These are phyloP conservation scores for Nakataea oryzae DNA, from an alignment of 2,329 filamentous ascomycete genomes.

Conservation along the genomic window DNA sequence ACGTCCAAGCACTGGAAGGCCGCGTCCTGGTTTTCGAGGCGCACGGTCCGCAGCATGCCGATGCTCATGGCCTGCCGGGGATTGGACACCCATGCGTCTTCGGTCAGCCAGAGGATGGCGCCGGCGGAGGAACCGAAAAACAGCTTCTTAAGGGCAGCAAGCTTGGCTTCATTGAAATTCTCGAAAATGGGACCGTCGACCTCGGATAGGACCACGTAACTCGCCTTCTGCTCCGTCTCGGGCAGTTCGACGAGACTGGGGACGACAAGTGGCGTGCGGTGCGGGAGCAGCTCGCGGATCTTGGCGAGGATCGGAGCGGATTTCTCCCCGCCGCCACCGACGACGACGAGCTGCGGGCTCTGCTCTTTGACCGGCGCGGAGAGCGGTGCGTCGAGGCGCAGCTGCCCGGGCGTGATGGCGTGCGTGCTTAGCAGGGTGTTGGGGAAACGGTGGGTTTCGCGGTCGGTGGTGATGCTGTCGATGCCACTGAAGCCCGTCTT, in stretches of 20 bases:
- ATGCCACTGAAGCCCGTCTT: slow-evolving; percentile 15
- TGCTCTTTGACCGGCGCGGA: slow-evolving; percentile 17
- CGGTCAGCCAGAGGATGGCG: slow-evolving; percentile 15
- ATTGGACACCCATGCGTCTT: slow-evolving; percentile 5
- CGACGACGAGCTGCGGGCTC: slow-evolving; percentile 8
- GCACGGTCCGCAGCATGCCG: slow-evolving; percentile 11
- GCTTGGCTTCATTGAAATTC: slow-evolving; percentile 8
- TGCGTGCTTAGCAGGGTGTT: too few species aligned
- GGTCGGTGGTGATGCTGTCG: slow-evolving; percentile 6
- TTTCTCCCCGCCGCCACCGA: slow-evolving; percentile 9
- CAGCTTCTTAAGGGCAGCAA: slow-evolving; percentile 10
- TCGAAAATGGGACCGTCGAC: slow-evolving; percentile 16
- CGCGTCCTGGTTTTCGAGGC: slow-evolving; percentile 12
- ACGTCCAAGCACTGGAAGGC: slow-evolving; percentile 13
- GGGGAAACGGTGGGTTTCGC: slow-evolving; percentile 9
- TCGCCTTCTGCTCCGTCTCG: too few species aligned
- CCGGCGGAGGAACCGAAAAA: slow-evolving; percentile 8
- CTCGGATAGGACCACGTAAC: slow-evolving; percentile 10
- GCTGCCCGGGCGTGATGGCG: too few species aligned
- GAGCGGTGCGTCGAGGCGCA: slow-evolving; percentile 13
- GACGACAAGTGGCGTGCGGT: slow-evolving; percentile 7
- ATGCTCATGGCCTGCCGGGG: slow-evolving; percentile 12
- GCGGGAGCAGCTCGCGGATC: slow-evolving; percentile 12
- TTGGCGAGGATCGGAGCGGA: slow-evolving; percentile 13
- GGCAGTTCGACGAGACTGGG: slow-evolving; percentile 3